A percentile compares a stretch with the other conserved stretches of the same genome.
Evolutionary conservation across 805 yeast genomes (phyloP).

Genomic region (Metschnikowia chrysomelidarum): DNA sequence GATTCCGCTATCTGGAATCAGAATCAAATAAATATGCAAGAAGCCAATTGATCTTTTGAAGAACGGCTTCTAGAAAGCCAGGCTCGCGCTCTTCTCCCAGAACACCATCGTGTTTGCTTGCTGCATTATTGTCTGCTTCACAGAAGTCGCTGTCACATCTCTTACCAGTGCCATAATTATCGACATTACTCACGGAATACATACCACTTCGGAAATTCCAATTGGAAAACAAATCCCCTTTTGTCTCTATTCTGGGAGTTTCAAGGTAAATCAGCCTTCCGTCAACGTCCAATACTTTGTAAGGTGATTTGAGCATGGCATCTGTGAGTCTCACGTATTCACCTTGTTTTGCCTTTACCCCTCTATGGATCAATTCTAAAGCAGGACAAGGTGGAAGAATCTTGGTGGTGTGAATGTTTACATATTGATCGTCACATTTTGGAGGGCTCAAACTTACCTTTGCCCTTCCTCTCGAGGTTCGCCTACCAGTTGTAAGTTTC

Average conservation of each 20-base stretch:
- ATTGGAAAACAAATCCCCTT: constrained; percentile 18
- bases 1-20: constrained; percentile 7
- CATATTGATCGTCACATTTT: constrained; percentile 32
- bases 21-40: constrained; percentile 12
- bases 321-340: constrained; percentile 45
- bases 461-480: constrained; percentile 14
- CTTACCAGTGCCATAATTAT: constrained; percentile 1
- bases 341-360: constrained; percentile 50
- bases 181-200: constrained; percentile 35
- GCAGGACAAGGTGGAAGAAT: constrained; percentile 48
- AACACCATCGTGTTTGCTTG: constrained; percentile 6
- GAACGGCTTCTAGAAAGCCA: constrained; percentile 5
- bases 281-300: constrained; percentile 41
- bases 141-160: constrained; percentile 2
- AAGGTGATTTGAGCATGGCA: constrained; percentile 42
- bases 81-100: constrained; percentile 7
- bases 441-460: constrained; percentile 16
- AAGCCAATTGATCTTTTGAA: constrained; percentile 10
- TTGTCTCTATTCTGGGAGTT: constrained; percentile 22
- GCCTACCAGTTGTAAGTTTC: constrained; percentile 23
- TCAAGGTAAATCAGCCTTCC: constrained; percentile 36
- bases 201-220: constrained; percentile 37
- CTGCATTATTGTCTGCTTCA: constrained; percentile 1
- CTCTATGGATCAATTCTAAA: constrained; percentile 43
- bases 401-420: constrained; percentile 37